These are phyloP conservation scores for Bullera alba DNA, from an alignment of 768 basidiomycete genomes.

Conservation along the genomic window DNA sequence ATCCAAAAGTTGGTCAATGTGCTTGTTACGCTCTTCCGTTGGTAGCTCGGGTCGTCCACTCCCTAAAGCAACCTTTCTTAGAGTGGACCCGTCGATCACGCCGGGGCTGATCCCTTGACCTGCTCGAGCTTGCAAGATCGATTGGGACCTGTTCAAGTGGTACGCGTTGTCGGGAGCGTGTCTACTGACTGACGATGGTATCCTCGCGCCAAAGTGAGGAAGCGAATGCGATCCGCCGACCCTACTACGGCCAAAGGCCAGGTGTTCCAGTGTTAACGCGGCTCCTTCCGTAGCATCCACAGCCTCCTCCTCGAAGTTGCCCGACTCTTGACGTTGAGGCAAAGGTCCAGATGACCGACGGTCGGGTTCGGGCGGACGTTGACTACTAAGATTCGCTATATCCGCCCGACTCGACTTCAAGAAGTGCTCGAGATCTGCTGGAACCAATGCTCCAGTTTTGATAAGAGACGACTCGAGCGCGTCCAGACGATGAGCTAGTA, in stretches of 20 bases:
- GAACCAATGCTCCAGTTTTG: conserved; percentile 30
- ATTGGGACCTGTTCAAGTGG: conserved; percentile 18
- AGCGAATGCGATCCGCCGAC: conserved; percentile 26
- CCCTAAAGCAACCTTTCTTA: neutral
- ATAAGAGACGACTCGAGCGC: conserved; percentile 39
- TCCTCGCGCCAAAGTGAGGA: conserved; percentile 28
- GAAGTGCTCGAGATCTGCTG: conserved; percentile 35
- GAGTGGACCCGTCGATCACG: neutral
- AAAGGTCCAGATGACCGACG: neutral
- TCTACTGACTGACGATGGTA: conserved; percentile 7
- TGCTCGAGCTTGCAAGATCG: neutral
- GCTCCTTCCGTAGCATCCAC: conserved; percentile 45
- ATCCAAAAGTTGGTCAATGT: conserved; percentile 35
- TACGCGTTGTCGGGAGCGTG: conserved; percentile 34
- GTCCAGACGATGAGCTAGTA: conserved; percentile 35
- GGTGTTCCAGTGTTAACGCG: conserved; percentile 42
- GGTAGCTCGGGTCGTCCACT: neutral
- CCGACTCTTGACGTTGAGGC: neutral
- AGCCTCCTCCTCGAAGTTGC: conserved; percentile 13
- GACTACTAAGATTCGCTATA: neutral
- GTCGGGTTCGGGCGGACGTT: neutral
- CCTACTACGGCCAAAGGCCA: conserved; percentile 40
- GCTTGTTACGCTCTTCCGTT: conserved; percentile 19
- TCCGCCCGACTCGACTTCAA: conserved; percentile 15
- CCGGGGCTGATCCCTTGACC: neutral